Evolutionary conservation across 1,284 basidiomycete species (phyloP), one percentile per base, ranked within the genome.

Genomic region (Puccinia novopanici): DNA sequence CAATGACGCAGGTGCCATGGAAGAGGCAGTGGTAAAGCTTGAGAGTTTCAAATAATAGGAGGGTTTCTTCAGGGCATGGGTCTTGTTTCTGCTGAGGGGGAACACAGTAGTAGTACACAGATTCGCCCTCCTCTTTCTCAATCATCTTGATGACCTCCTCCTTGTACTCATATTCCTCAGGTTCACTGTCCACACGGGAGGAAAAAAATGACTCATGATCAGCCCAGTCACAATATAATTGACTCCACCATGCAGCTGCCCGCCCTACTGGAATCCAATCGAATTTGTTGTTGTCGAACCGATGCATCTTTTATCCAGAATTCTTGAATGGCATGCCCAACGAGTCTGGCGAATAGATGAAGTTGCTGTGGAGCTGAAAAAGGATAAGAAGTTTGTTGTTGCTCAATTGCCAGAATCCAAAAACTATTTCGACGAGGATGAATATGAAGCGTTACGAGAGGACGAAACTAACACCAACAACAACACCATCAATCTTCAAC

Each of bases 301-400:
- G 1, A 76, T 76, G 75, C 75, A 76, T 76, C 61, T 63, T 30
- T 65, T 76, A 15, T 63, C 61, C 22, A 61, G 75, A 19, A 76
- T 67, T 6, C 61, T 76, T 19, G 10, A 9, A 0, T 76, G 75
- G 75, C 59, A 76, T 76, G 42, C 42, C 12, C 9, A 4, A 13
- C 22, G 34, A 34, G 75, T 67, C 34, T 76, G 75, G 75, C 34
- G 61, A 13, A n/a, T 76, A 59, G 27, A 76, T 1, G 34, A 52
- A n/a, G 24, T 52, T 76, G 75, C 75, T 12, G 8, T 67, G 17
- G 61, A 63, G 12, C n/a, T 75, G n/a, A 61, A 75, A 42, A 30
- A 75, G 15, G 30, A 48, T 3, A 65, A 65, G 27, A 0, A 22
- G 4, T 50, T 45, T 12, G 37, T 10, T 45, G 10, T 19, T 24